phyloP scores from a whole-genome alignment of 2,329 filamentous ascomycete species.

The Colletotrichum theobromicola region DNA sequence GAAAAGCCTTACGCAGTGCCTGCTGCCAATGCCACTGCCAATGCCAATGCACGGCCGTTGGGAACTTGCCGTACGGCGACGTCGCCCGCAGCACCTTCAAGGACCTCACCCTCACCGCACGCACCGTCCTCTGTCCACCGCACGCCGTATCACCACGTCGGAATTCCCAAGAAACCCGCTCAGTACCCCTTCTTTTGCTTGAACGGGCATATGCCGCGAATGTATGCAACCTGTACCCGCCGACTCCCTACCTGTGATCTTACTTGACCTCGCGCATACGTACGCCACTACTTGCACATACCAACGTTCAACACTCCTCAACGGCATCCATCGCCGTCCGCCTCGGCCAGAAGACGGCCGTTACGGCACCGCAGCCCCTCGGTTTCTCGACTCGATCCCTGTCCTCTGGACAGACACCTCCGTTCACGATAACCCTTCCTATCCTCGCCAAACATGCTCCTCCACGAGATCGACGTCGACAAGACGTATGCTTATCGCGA shows the following conservation, averaged over 20 bases:
- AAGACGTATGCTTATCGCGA: conserved; percentile 17
- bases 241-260: not conserved
- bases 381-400: not conserved
- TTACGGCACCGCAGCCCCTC: not conserved
- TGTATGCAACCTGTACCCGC: conserved; percentile 4
- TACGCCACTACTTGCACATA: not conserved
- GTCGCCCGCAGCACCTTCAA: not conserved
- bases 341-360: not conserved
- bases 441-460: not conserved
- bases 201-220: conserved; percentile 11
- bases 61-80: not conserved
- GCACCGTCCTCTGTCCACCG: not conserved
- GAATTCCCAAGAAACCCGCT: not conserved
- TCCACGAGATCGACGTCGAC: conserved; percentile 11
- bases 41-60: not conserved
- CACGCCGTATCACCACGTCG: not conserved
- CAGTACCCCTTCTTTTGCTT: not conserved
- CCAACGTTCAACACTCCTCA: not conserved
- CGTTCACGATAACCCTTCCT: not conserved
- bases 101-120: not conserved
- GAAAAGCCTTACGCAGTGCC: not conserved
- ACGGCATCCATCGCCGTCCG: not conserved
- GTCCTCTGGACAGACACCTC: not conserved
- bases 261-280: not conserved
- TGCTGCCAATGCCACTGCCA: not conserved